These are phyloP conservation scores for Aspergillus mulundensis DNA, from an alignment of 495 filamentous ascomycete genomes.

Conservation along the genomic window DNA sequence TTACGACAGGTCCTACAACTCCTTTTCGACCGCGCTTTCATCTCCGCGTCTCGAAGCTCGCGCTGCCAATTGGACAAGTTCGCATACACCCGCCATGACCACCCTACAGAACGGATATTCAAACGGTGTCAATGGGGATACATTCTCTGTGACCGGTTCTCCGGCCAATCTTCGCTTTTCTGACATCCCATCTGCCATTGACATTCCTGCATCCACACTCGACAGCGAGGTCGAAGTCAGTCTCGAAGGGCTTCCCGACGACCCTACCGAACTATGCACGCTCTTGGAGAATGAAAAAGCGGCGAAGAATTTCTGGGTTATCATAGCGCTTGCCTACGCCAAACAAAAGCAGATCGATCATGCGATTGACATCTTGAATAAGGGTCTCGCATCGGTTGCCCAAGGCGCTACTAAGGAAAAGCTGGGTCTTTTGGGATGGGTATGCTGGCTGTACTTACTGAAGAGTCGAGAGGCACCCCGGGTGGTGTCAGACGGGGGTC, in stretches of 20 bases:
- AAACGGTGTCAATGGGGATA: slow-evolving; percentile 45
- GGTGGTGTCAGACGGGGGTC: slow-evolving; percentile 57
- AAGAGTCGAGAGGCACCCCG: slow-evolving; percentile 91
- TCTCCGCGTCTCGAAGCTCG: slow-evolving; percentile 10
- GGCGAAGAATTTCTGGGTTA: slow-evolving; percentile 88
- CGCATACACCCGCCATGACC: slow-evolving; percentile 43
- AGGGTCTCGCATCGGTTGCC: slow-evolving; percentile 71
- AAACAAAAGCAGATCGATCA: slow-evolving; percentile 90
- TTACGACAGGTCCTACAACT: slow-evolving; percentile 10
- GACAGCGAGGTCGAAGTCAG: slow-evolving; percentile 90
- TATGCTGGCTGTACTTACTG: slow-evolving; percentile 90
- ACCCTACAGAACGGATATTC: slow-evolving; percentile 50
- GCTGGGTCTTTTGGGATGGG: slow-evolving; percentile 72
- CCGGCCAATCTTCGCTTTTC: slow-evolving; percentile 60
- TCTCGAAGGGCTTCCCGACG: slow-evolving; percentile 83
- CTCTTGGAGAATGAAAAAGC: slow-evolving; percentile 89
- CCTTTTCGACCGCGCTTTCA: slow-evolving; percentile 12
- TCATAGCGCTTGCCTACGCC: slow-evolving; percentile 92
- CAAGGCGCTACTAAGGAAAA: slow-evolving; percentile 73
- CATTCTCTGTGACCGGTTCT: slow-evolving; percentile 20
- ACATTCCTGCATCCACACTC: slow-evolving; percentile 79
- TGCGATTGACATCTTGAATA: slow-evolving; percentile 88
- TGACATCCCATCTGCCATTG: slow-evolving; percentile 83
- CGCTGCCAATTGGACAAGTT: background rate
- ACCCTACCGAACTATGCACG: slow-evolving; percentile 92